Percentiles rank a stretch among this genome's conserved stretches.
phyloP scores from a whole-genome alignment of 73 alveolate species.

The Symbiodinium natans region DNA sequence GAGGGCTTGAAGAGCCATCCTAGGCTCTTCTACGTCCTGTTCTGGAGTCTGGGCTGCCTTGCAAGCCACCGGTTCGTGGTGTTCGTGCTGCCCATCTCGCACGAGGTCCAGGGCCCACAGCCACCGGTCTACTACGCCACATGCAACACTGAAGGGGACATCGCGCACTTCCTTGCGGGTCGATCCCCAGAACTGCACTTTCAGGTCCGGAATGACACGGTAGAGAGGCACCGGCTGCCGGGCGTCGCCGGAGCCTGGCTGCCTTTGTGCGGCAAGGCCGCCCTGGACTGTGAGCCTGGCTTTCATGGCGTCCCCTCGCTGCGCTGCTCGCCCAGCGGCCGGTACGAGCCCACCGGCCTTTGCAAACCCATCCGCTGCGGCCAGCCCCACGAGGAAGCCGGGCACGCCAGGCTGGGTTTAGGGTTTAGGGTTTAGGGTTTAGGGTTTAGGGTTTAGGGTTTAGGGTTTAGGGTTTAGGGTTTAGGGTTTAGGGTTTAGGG shows the following conservation, averaged over 20 bases:
- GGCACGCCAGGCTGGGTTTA: slow-evolving; percentile 1
- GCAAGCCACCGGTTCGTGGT: slow-evolving; percentile 48
- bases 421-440: too few species aligned
- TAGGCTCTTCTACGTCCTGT: not conserved
- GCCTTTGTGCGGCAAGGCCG: slow-evolving; percentile 24
- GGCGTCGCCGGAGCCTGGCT: slow-evolving; percentile 72
- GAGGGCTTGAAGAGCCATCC: too few species aligned
- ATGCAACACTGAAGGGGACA: slow-evolving; percentile 63
- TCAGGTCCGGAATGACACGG: slow-evolving; percentile 38
- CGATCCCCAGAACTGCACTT: not conserved
- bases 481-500: too few species aligned
- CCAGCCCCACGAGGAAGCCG: slow-evolving; percentile 11
- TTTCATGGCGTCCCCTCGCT: slow-evolving; percentile 9
- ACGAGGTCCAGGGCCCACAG: not conserved
- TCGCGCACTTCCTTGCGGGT: slow-evolving; percentile 27
- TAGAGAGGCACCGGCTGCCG: slow-evolving; percentile 50
- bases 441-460: too few species aligned
- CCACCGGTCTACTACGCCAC: slow-evolving; percentile 50
- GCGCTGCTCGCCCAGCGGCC: slow-evolving; percentile 60
- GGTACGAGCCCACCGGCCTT: not conserved
- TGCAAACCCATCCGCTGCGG: slow-evolving; percentile 79
- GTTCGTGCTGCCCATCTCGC: slow-evolving; percentile 16
- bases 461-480: too few species aligned
- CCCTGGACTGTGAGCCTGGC: slow-evolving; percentile 39
- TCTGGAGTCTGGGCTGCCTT: slow-evolving; percentile 24